Conservation (phyloP, 2,329 filamentous ascomycete genomes). For the Endocalyx cinctus region DNA sequence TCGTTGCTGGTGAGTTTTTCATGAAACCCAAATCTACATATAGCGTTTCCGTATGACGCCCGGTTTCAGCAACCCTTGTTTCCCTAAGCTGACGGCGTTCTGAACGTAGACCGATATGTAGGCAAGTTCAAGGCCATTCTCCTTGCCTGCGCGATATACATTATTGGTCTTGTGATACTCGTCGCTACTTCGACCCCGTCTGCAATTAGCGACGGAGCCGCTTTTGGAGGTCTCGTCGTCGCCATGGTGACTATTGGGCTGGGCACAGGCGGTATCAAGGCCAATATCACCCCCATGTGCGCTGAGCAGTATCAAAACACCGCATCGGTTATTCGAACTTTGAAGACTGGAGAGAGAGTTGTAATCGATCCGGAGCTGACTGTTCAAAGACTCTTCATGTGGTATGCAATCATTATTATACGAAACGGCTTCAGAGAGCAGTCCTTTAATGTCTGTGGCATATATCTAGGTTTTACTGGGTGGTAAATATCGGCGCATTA, state of each 20-base stretch:
- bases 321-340: constrained; percentile 45
- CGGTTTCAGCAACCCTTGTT: no score
- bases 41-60: no score
- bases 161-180: constrained; percentile 50
- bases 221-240: constrained; percentile 47
- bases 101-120: constrained; percentile 54
- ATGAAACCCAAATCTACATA: no score
- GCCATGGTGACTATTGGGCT: constrained; percentile 60
- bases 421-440: no score
- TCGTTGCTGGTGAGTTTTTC: no score
- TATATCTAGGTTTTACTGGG: constrained; percentile 71
- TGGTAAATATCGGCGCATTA: constrained; percentile 70
- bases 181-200: constrained; percentile 44
- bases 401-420: no score
- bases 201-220: constrained; percentile 31
- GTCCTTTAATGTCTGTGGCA: no score
- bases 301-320: constrained; percentile 62
- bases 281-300: constrained; percentile 55
- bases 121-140: constrained; percentile 60
- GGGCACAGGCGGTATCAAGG: constrained; percentile 66
- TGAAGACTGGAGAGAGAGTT: constrained; percentile 51
- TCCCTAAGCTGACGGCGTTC: no score
- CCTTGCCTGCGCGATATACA: constrained; percentile 53
- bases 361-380: constrained; percentile 64
- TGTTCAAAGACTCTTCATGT: constrained; percentile 65